Base-by-base conservation (phyloP, 1,139 yeast species). In the Candida gigantensis region DNA sequence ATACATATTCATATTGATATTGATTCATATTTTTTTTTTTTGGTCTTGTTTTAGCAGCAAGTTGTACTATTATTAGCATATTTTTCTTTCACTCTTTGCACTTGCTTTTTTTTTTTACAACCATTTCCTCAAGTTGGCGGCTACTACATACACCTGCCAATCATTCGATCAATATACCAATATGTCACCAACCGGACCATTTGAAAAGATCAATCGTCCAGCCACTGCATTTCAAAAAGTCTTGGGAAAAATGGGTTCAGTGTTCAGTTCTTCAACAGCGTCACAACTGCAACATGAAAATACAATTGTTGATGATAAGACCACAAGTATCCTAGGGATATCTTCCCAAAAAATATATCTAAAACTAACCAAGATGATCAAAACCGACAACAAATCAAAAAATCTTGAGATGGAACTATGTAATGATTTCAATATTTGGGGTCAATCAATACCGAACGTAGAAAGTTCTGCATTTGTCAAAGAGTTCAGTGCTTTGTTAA, bases 391-490 rank as follows among this genome's bases (percentile, higher is more conserved):
- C 9, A 38, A 30, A 16, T 32, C 44, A 7, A 41, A 41, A 19
- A 35, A 40, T 13, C n/a, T 42, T 10, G 43, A 48, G 27, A 13
- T 17, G n/a, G 47, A 47, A 6, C 38, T 50, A 21, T 35, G 51
- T 55, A 24, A 49, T 61, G 44, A 55, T 50, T 19, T 61, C 59
- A 30, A 62, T 62, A 52, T 51, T 3, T 77, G 83, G 83, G 57
- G 66, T 13, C 52, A 56, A 15, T 46, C 58, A 3, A 48, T 75
- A 26, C 71, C 70, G n/a, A 61, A 60, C 36, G 59, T 58, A 4
- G 73, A 71, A 2, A 62, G 68, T 43, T 62, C 63, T 35, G 47
- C 47, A 14, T 52, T 74, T 52, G 52, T 77, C 27, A 60, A 58
- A 30, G 73, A 70, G 32, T 72, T 69, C 39, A 58, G 65, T 25